phyloP scores from a whole-genome alignment of 2,329 filamentous ascomycete species.

The Aspergillus sp. region DNA sequence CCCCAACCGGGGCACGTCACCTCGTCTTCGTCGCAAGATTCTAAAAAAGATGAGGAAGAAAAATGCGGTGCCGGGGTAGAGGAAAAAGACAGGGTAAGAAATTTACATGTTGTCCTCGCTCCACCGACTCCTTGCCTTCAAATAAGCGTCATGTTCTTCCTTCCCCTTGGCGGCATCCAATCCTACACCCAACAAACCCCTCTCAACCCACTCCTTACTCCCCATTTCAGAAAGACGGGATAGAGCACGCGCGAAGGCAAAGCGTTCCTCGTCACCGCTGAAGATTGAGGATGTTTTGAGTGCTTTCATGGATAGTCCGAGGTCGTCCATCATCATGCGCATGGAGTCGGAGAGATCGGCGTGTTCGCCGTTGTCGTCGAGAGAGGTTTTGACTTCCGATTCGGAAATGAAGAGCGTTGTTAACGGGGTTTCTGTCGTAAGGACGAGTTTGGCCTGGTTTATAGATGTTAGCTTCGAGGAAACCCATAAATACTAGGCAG shows the following conservation, averaged over 20 bases:
- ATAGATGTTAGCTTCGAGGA: not conserved
- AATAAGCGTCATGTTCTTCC: conserved; percentile 49
- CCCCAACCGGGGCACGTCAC: too few species aligned
- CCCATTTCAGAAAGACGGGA: conserved; percentile 89
- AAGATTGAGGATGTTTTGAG: conserved; percentile 86
- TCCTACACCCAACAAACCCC: conserved; percentile 54
- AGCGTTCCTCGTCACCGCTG: conserved; percentile 91
- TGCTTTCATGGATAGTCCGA: conserved; percentile 79
- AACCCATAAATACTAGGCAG: not conserved
- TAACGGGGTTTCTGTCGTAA: conserved; percentile 84
- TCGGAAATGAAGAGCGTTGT: conserved; percentile 81
- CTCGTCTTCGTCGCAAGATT: not conserved
- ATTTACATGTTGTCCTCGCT: conserved; percentile 50
- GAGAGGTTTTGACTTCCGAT: conserved; percentile 64
- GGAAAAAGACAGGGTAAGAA: too few species aligned
- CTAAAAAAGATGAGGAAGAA: not conserved
- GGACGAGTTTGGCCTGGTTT: conserved; percentile 83
- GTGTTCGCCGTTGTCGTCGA: conserved; percentile 48
- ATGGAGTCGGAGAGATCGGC: conserved; percentile 66
- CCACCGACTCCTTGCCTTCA: conserved; percentile 50
- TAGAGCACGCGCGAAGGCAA: conserved; percentile 89
- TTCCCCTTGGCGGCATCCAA: conserved; percentile 45
- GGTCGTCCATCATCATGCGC: conserved; percentile 80
- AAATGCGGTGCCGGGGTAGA: not conserved
- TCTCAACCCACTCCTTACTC: conserved; percentile 89